A percentile compares a stretch with the other conserved stretches of the same genome.
Evolutionary conservation across 2,329 filamentous ascomycete species (phyloP).

Genomic region (Pseudogymnoascus sp.): DNA sequence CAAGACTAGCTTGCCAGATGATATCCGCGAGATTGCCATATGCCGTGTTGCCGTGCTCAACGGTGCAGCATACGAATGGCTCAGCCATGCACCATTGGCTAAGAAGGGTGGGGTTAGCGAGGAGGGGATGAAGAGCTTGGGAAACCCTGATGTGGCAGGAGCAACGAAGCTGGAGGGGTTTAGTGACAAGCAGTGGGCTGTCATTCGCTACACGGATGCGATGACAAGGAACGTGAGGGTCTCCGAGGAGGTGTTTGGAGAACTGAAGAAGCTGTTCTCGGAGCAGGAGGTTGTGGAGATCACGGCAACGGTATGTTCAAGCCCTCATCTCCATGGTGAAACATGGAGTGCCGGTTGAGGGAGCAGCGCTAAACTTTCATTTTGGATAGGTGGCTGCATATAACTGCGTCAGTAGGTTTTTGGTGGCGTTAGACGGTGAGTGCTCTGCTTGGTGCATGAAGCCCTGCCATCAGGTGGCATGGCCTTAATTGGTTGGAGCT

Average conservation of each 20-base stretch:
- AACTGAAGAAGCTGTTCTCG: constrained; percentile 52
- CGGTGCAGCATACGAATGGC: constrained; percentile 79
- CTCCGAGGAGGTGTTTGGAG: constrained; percentile 57
- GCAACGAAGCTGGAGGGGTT: constrained; percentile 32
- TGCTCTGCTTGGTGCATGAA: constrained; percentile 14
- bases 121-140: constrained; percentile 23
- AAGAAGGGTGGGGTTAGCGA: constrained; percentile 25
- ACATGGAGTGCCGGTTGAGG: not conserved
- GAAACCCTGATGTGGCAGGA: constrained; percentile 24
- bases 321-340: not conserved
- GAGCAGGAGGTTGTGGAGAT: constrained; percentile 75
- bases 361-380: not conserved
- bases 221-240: constrained; percentile 74
- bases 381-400: constrained; percentile 56
- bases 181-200: constrained; percentile 56
- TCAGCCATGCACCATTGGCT: constrained; percentile 60
- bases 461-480: not conserved
- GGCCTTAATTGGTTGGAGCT: not conserved
- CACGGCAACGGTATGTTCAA: constrained; percentile 50
- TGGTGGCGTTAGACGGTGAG: constrained; percentile 73
- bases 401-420: constrained; percentile 77
- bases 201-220: constrained; percentile 68
- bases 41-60: constrained; percentile 76
- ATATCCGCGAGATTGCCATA: constrained; percentile 70
- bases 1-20: constrained; percentile 40